Base-by-base conservation (phyloP, 768 basidiomycete genomes). In the Cystobasidium tubakii region DNA sequence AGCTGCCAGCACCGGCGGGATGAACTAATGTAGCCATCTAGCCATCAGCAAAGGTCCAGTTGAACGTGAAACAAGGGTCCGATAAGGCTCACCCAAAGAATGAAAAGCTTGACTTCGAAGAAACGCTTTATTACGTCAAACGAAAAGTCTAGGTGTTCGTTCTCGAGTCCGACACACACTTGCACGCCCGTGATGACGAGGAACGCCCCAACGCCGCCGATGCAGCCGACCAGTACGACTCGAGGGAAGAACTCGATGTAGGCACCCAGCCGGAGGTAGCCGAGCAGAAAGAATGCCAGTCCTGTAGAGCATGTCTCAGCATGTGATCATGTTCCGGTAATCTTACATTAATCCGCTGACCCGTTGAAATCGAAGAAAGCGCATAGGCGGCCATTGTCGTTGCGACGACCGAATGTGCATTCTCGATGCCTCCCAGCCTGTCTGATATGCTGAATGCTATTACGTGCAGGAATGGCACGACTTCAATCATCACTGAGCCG, bases 121-220 rank as follows among this genome's bases (percentile, higher is more conserved):
- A 95, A 87, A 73, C 86, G 84, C 72, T 84, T 85, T 67, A 95
- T 79, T 0, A 88, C 88, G 12, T 83, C 84, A 81, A 87, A 83
- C 23, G 87, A 86, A 73, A 89, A 86, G 10, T 85, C 83, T 77
- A 94, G 88, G 10, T 88, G 88, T 46, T 92, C 91, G 46, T 88
- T 85, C 65, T 83, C 83, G 73, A 97, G 84, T 6, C 90, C 87
- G 33, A 91, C 87, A 78, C 89, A 87, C 34, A 96, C 91, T 12
- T 92, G 89, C 39, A 98, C 83, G 89, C 92, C 93, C 0, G 94
- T 97, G 77, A 89, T 84, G 50, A 97, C 86, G 55, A 99, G 84
- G 81, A 98, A 99, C 9, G 88, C 87, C 17, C 95, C 95, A 34
- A 98, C 91, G n/a, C 95, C 94, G 12, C 94, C 94, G 46, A 97